A percentile compares a stretch with the other conserved stretches of the same genome.
phyloP scores from a whole-genome alignment of 2,329 filamentous ascomycete genomes.

The Fusarium irregulare region DNA sequence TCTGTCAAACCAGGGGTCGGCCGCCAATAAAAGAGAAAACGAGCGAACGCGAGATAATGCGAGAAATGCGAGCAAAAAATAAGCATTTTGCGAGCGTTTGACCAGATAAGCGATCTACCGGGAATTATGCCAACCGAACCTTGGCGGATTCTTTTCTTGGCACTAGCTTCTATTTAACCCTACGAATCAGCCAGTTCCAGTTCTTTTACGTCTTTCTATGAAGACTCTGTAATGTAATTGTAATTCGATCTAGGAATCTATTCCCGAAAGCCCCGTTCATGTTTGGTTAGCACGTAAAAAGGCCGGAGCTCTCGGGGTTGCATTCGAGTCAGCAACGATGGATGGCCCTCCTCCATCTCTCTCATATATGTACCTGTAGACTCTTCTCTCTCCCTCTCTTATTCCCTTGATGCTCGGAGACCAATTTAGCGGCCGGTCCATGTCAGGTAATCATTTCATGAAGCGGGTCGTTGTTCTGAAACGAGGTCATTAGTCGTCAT shows the following conservation, averaged over 20 bases:
- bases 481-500: constrained; percentile 6
- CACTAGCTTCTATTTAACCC: constrained; percentile 18
- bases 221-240: background rate
- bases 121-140: constrained; percentile 20
- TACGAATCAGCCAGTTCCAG: background rate
- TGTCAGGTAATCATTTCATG: background rate
- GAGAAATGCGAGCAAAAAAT: constrained; percentile 21
- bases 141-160: constrained; percentile 6
- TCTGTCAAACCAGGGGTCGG: constrained; percentile 40
- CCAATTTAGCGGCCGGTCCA: background rate
- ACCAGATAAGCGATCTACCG: constrained; percentile 25
- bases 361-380: background rate
- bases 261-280: background rate
- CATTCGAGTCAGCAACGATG: constrained; percentile 18
- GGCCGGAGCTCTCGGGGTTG: background rate
- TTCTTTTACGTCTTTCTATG: background rate
- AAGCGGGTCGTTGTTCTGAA: constrained; percentile 10
- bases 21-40: constrained; percentile 19
- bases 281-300: constrained; percentile 4
- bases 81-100: constrained; percentile 12
- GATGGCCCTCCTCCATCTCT: background rate
- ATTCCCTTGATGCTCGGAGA: background rate
- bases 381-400: background rate
- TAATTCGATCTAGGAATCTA: background rate
- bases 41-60: constrained; percentile 9